phyloP scores from a whole-genome alignment of 176 grass and related monocot genomes.

The Tillandsia fasciculata region DNA sequence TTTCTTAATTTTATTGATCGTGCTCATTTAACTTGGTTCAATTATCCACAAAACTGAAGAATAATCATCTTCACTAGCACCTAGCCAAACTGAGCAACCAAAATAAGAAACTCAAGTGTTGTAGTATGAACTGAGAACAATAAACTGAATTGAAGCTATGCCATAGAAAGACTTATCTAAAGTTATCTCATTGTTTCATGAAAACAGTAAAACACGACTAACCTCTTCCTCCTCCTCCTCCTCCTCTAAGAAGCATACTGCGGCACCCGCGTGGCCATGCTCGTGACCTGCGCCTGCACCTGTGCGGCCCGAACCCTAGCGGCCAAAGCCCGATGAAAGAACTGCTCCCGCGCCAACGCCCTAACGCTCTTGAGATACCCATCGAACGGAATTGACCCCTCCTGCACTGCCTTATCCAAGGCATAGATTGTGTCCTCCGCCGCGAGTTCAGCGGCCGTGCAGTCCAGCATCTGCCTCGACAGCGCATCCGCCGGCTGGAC shows the following conservation, averaged over 20 bases:
- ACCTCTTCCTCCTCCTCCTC: constrained; percentile 12
- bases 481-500: constrained; percentile 36
- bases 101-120: no score
- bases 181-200: no score
- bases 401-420: constrained; percentile 71
- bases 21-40: no score
- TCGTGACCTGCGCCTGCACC: constrained; percentile 52
- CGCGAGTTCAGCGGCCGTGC: constrained; percentile 53
- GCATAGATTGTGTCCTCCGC: constrained; percentile 68
- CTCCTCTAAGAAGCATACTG: constrained; percentile 39
- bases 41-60: no score
- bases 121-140: no score
- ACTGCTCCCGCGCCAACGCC: constrained; percentile 54
- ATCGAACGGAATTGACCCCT: constrained; percentile 55
- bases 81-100: no score
- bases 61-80: no score
- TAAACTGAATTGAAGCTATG: no score
- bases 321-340: constrained; percentile 48
- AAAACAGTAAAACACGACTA: constrained; percentile 6
- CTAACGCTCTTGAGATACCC: constrained; percentile 64
- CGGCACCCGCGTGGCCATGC: constrained; percentile 36
- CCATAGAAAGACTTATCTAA: no score
- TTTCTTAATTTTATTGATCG: no score
- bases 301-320: constrained; percentile 54
- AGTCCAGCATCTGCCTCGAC: constrained; percentile 70